These are phyloP conservation scores for Agaricus subrufescens DNA, from an alignment of 768 basidiomycete genomes.

Conservation along the genomic window DNA sequence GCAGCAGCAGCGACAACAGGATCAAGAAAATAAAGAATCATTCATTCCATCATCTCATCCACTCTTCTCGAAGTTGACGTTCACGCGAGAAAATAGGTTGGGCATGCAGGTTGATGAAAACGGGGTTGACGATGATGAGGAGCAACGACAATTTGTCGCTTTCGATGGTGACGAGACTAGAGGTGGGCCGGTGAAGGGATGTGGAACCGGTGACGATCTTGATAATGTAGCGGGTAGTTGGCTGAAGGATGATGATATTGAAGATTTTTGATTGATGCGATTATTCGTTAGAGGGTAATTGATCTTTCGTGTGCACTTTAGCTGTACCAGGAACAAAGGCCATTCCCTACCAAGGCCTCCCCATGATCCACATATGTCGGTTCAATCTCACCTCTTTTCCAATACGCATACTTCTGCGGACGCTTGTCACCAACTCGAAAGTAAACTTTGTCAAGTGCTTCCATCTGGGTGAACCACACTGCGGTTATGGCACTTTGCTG, in stretches of 20 bases:
- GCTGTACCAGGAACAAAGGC: too few species aligned
- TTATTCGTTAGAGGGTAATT: too few species aligned
- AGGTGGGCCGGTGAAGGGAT: neutral
- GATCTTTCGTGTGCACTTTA: too few species aligned
- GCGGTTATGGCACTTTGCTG: too few species aligned
- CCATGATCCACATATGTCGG: too few species aligned
- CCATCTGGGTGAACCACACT: too few species aligned
- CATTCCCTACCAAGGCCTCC: too few species aligned
- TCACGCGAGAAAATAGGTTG: constrained; percentile 31
- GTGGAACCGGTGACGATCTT: constrained; percentile 2
- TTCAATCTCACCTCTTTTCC: too few species aligned
- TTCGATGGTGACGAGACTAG: constrained; percentile 17
- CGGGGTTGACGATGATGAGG: constrained; percentile 15
- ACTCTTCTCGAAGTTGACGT: constrained; percentile 50
- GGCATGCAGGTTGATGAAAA: constrained; percentile 32
- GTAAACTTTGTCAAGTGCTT: too few species aligned
- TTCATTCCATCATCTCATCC: constrained; percentile 27
- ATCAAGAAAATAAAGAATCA: constrained; percentile 18
- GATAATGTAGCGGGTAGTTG: constrained; percentile 41
- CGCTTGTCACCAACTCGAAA: too few species aligned
- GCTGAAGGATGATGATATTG: constrained; percentile 58
- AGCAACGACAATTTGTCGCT: neutral
- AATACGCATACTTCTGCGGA: too few species aligned
- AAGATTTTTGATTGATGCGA: constrained; percentile 31
- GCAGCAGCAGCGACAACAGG: constrained; percentile 18